These are phyloP conservation scores for Aspergillus amoenus DNA, from an alignment of 2,329 filamentous ascomycete genomes.

Conservation along the genomic window DNA sequence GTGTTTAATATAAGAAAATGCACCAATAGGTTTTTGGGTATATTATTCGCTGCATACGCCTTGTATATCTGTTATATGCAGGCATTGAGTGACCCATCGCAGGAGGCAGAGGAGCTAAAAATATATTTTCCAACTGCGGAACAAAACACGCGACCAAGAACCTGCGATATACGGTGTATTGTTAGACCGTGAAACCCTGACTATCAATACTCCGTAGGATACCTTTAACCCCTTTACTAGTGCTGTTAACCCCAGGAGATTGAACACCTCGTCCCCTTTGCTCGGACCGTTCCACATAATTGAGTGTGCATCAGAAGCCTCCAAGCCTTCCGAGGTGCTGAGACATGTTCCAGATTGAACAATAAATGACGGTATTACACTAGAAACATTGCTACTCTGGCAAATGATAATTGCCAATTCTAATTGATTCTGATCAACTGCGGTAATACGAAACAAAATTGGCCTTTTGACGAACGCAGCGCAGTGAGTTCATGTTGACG, in stretches of 20 bases:
- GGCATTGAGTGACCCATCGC: too few relatives aligned
- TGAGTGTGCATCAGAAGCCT: not conserved
- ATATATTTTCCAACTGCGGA: too few relatives aligned
- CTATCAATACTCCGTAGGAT: not conserved
- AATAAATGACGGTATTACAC: not conserved
- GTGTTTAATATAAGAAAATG: too few relatives aligned
- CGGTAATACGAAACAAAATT: not conserved
- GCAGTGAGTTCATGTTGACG: not conserved
- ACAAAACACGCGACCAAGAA: too few relatives aligned
- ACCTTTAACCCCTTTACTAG: not conserved
- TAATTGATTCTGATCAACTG: not conserved
- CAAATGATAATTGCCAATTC: not conserved
- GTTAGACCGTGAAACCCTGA: not conserved
- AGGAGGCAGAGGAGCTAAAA: too few relatives aligned
- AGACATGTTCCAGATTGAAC: not conserved
- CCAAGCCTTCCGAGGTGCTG: not conserved
- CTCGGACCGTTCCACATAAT: not conserved
- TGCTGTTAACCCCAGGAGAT: not conserved
- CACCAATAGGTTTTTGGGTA: too few relatives aligned
- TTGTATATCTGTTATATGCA: too few relatives aligned
- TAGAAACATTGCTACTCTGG: not conserved
- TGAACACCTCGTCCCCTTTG: not conserved
- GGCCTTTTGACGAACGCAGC: too few relatives aligned
- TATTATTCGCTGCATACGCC: too few relatives aligned
- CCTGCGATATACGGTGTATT: not conserved